phyloP scores from a whole-genome alignment of 768 basidiomycete species.

The Myochromella boudieri region DNA sequence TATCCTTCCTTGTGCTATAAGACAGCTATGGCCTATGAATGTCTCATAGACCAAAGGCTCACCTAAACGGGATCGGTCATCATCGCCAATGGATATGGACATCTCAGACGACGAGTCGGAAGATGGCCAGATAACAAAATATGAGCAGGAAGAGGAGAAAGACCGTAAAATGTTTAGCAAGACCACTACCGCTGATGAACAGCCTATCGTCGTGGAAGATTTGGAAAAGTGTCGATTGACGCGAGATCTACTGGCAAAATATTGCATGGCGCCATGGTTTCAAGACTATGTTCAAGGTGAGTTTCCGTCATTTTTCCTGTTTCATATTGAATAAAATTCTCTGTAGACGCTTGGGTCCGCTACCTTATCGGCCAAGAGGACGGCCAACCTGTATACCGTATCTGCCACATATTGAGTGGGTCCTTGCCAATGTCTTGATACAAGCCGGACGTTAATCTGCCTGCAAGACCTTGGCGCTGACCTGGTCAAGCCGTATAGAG shows the following conservation, averaged over 20 bases:
- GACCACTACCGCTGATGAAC: constrained; percentile 41
- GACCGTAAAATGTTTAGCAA: constrained; percentile 51
- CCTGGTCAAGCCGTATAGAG: constrained; percentile 63
- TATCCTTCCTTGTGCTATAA: constrained; percentile 1
- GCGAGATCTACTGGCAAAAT: constrained; percentile 68
- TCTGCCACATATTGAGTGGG: constrained; percentile 80
- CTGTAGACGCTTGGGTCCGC: constrained; percentile 80
- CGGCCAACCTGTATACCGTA: constrained; percentile 66
- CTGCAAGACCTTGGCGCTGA: constrained; percentile 48
- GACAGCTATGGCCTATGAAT: not conserved
- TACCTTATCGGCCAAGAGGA: constrained; percentile 72
- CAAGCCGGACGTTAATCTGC: not conserved
- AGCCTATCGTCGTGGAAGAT: constrained; percentile 54
- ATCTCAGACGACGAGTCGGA: constrained; percentile 86
- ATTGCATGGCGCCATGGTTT: constrained; percentile 81
- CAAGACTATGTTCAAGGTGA: constrained; percentile 79
- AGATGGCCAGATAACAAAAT: constrained; percentile 74
- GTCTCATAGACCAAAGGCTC: constrained; percentile 48
- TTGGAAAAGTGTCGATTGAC: constrained; percentile 64
- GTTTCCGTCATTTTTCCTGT: not conserved
- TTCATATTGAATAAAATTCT: constrained; percentile 7
- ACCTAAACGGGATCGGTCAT: constrained; percentile 69
- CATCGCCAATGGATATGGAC: constrained; percentile 85
- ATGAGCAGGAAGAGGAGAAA: constrained; percentile 73
- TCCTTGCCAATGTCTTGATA: constrained; percentile 13